Evolutionary conservation across 495 filamentous ascomycete genomes (phyloP).

Genomic region (Aspergillus haitiensis): DNA sequence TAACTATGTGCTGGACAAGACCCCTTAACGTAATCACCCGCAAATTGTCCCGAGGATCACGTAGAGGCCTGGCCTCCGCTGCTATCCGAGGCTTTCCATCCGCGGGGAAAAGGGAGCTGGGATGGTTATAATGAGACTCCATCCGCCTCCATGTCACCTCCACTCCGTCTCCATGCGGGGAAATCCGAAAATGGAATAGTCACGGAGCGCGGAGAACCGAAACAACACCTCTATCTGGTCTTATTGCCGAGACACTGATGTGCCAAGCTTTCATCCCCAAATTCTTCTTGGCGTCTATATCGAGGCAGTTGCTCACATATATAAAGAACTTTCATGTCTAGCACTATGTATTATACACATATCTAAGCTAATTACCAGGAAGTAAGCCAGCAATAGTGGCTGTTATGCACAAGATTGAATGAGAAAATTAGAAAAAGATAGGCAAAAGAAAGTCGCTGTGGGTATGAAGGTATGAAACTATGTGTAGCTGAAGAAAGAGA

Average conservation of each 20-base stretch:
- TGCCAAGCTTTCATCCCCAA: slow-evolving; percentile 10
- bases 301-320: too few relatives aligned
- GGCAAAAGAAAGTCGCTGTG: neutral
- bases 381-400: neutral
- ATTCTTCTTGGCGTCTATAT: slow-evolving; percentile 14
- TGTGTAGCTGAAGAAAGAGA: neutral
- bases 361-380: neutral
- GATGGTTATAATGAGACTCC: neutral
- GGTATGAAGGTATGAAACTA: slow-evolving; percentile 3
- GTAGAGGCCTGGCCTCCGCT: slow-evolving; percentile 16
- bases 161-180: slow-evolving; percentile 24
- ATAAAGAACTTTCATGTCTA: neutral
- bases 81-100: slow-evolving; percentile 29
- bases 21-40: slow-evolving; percentile 12
- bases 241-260: neutral
- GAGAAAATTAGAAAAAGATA: neutral
- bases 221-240: slow-evolving; percentile 10
- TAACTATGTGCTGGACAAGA: neutral
- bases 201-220: slow-evolving; percentile 22
- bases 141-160: slow-evolving; percentile 4
- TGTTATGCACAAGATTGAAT: neutral
- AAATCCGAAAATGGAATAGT: slow-evolving; percentile 16
- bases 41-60: slow-evolving; percentile 13
- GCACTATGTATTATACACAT: neutral
- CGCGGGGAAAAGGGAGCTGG: slow-evolving; percentile 4